Base-by-base conservation (phyloP, 306 rosid genomes). In the Citrullus amarus region DNA sequence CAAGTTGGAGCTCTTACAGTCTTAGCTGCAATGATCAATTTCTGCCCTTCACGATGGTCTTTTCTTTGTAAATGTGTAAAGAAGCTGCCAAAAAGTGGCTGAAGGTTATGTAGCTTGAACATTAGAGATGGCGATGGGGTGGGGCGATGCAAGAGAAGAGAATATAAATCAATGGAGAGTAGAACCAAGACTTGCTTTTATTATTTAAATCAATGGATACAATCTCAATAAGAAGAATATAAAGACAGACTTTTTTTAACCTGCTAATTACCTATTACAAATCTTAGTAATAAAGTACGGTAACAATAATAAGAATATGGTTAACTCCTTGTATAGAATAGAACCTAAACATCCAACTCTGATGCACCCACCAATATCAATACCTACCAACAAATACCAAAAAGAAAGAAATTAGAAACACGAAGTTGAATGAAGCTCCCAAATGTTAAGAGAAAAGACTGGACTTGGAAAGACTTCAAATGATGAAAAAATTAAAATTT, bases 351-450 rank as follows among this genome's bases (percentile, higher is more conserved):
- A 81, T 78, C 71, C 63, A 74, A 51, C 78, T 74, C 59, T 74
- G 78, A 74, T 28, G 81, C 79, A 80, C 76, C 83, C 77, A 34
- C 56, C 82, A 55, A 60, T 43, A 51, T 72, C 72, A 60, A 41
- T 48, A 79, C 86, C 88, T 87, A 83, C 56, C 80, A 59, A 12
- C 12, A 43, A 44, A 73, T 15, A 63, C 57, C 41, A 79, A 1
- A 80, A 17, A 17, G 9, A 36, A n/a, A 53, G 4, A 48, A 34
- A 11, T 16, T 41, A 11, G 32, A 68, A 68, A 43, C 30, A 66
- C 5, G 20, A 25, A 17, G 28, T 36, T 12, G 30, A n/a, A 51
- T 44, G 13, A 16, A 12, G 28, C 32, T 28, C 1, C 9, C 28
- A 70, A 70, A 46, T 69, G 18, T 44, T 22, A 43, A 51, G 56